phyloP scores from a whole-genome alignment of 768 basidiomycete species.

The Amanita fuliginea region DNA sequence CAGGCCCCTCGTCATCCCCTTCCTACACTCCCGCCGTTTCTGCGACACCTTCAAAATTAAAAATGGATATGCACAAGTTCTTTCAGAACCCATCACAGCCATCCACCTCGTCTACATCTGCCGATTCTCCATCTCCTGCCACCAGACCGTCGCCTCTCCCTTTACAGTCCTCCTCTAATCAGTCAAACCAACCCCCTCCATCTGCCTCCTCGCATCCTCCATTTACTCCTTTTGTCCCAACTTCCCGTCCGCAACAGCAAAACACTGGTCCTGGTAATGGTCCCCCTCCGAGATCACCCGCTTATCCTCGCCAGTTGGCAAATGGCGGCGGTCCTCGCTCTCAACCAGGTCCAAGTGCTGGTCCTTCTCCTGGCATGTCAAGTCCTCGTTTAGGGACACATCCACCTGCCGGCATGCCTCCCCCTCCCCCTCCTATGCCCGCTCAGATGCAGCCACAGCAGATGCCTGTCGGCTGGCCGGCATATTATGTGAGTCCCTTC shows the following conservation, averaged over 20 bases:
- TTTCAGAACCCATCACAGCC: slow-evolving; percentile 49
- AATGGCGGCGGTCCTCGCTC: slow-evolving; percentile 52
- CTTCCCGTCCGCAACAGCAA: slow-evolving; percentile 34
- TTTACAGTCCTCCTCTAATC: slow-evolving; percentile 29
- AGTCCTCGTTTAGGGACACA: slow-evolving; percentile 61
- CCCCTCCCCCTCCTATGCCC: slow-evolving; percentile 26
- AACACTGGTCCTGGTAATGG: slow-evolving; percentile 35
- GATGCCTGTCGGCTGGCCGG: slow-evolving; percentile 29
- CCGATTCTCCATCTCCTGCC: slow-evolving; percentile 49
- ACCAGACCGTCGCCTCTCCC: slow-evolving; percentile 43
- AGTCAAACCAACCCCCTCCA: slow-evolving; percentile 24
- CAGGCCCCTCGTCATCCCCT: slow-evolving; percentile 21
- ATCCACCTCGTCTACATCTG: slow-evolving; percentile 31
- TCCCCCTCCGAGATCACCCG: slow-evolving; percentile 55
- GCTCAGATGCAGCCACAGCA: slow-evolving; percentile 27
- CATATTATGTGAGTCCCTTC: slow-evolving; percentile 46
- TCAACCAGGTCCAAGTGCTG: slow-evolving; percentile 46
- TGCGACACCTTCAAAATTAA: slow-evolving; percentile 27
- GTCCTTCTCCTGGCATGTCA: slow-evolving; percentile 40
- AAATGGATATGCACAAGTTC: slow-evolving; percentile 48
- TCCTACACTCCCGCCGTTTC: slow-evolving; percentile 21
- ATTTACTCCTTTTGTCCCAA: slow-evolving; percentile 38
- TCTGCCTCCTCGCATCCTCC: slow-evolving; percentile 29
- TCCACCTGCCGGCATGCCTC: slow-evolving; percentile 37
- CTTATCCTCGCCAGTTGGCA: slow-evolving; percentile 47